A percentile compares a stretch with the other conserved stretches of the same genome.
Conservation (phyloP, 1,284 basidiomycete genomes). For the Cryptococcus sp. region DNA sequence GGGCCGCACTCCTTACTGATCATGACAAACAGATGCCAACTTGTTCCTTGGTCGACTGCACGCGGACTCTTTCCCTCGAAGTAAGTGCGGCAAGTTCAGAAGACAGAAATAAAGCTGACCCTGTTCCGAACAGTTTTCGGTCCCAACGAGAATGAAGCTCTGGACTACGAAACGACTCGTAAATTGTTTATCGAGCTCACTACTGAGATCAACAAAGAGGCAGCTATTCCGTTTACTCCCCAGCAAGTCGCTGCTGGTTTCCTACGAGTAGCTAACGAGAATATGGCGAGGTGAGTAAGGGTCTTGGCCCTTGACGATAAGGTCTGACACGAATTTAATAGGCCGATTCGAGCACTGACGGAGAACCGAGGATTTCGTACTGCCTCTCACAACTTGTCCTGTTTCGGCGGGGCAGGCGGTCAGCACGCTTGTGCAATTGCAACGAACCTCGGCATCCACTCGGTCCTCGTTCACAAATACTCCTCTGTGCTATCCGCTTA, state of each 20-base stretch:
- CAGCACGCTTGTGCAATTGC: constrained; percentile 47
- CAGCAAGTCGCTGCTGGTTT: constrained; percentile 44
- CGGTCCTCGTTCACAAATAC: constrained; percentile 38
- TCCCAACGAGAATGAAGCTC: constrained; percentile 56
- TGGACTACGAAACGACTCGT: constrained; percentile 53
- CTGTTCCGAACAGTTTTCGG: constrained; percentile 46
- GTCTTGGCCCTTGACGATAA: background rate
- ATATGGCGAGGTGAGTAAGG: constrained; percentile 38
- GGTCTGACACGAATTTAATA: constrained; percentile 2
- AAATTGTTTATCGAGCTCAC: constrained; percentile 52
- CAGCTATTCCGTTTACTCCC: constrained; percentile 10
- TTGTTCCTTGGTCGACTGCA: constrained; percentile 50
- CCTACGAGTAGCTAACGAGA: constrained; percentile 44
- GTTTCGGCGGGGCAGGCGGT: constrained; percentile 49
- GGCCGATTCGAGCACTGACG: constrained; percentile 24
- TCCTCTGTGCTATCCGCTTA: constrained; percentile 48
- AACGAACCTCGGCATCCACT: constrained; percentile 33
- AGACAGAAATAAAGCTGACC: no score
- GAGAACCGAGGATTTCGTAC: constrained; percentile 43
- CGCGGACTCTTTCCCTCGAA: constrained; percentile 10
- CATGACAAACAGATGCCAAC: constrained; percentile 45
- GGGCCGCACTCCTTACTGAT: no score
- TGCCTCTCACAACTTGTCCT: constrained; percentile 29
- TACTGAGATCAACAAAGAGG: constrained; percentile 51
- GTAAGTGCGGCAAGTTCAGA: background rate